Evolutionary conservation across 257 asterid species (phyloP).

Genomic region (Scutellaria minor): DNA sequence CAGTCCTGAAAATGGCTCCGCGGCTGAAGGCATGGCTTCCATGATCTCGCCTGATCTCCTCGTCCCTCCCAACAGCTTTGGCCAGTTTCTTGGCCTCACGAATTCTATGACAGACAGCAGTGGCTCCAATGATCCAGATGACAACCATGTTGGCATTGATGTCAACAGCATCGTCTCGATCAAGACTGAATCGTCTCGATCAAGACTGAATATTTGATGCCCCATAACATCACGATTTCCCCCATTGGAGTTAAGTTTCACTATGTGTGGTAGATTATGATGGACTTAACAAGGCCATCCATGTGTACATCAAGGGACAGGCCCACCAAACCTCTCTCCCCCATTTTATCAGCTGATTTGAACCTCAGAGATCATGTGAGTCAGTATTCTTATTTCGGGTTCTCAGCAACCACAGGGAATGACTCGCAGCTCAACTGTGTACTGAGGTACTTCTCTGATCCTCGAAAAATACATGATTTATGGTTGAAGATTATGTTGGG

Average conservation of each 20-base stretch:
- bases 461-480: not conserved
- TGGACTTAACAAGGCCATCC: constrained; percentile 39
- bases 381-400: constrained; percentile 47
- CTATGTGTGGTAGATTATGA: constrained; percentile 50
- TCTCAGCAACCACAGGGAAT: constrained; percentile 25
- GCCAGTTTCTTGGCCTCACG: constrained; percentile 48
- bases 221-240: constrained; percentile 37
- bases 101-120: constrained; percentile 31
- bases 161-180: constrained; percentile 38
- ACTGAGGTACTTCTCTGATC: constrained; percentile 39
- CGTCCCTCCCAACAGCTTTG: constrained; percentile 40
- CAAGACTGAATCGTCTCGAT: constrained; percentile 2
- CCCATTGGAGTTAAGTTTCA: constrained; percentile 27
- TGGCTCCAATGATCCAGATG: constrained; percentile 38
- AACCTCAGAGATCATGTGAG: constrained; percentile 31
- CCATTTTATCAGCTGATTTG: constrained; percentile 39
- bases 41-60: constrained; percentile 39
- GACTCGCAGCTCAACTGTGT: constrained; percentile 14
- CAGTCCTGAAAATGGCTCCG: not conserved
- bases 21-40: constrained; percentile 45
- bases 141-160: constrained; percentile 46
- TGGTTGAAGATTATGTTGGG: constrained; percentile 39
- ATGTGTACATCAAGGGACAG: constrained; percentile 45
- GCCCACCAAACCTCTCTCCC: constrained; percentile 43
- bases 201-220: not conserved